Conservation (phyloP, 345 rosid genomes). For the Pistacia integerrima region DNA sequence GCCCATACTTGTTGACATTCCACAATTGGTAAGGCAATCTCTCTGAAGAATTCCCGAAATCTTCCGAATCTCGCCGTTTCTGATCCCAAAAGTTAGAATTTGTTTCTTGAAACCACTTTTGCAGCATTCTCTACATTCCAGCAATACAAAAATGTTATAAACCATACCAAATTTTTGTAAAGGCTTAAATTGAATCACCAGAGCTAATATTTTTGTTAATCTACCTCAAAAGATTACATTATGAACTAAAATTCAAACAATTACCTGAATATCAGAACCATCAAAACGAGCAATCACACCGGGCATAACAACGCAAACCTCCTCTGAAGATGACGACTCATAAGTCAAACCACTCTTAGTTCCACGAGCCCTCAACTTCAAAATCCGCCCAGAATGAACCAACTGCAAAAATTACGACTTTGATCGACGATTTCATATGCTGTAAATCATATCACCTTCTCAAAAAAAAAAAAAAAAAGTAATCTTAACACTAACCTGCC, state of each 20-base stretch:
- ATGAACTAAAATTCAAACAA: background rate
- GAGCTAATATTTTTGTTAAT: no score
- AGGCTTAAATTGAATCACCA: background rate
- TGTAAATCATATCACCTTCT: no score
- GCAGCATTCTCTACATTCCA: conserved; percentile 62
- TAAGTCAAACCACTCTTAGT: conserved; percentile 63
- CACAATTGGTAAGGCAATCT: conserved; percentile 81
- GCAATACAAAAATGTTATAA: background rate
- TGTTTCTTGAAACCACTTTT: conserved; percentile 61
- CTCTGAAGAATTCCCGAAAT: conserved; percentile 39
- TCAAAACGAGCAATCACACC: conserved; percentile 89
- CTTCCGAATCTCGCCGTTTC: conserved; percentile 47
- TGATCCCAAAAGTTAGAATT: conserved; percentile 78
- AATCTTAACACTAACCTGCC: conserved; percentile 48
- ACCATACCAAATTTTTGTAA: conserved; percentile 8
- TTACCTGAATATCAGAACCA: conserved; percentile 73
- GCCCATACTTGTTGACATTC: conserved; percentile 83
- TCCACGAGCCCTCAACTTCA: conserved; percentile 76
- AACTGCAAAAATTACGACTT: conserved; percentile 34
- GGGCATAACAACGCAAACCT: conserved; percentile 70
- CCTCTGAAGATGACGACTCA: conserved; percentile 62
- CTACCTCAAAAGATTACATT: background rate
- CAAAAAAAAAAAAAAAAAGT: background rate
- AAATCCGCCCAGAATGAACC: conserved; percentile 61
- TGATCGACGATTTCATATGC: no score